phyloP scores from a whole-genome alignment of 768 basidiomycete species.

The Podaxis sp. region DNA sequence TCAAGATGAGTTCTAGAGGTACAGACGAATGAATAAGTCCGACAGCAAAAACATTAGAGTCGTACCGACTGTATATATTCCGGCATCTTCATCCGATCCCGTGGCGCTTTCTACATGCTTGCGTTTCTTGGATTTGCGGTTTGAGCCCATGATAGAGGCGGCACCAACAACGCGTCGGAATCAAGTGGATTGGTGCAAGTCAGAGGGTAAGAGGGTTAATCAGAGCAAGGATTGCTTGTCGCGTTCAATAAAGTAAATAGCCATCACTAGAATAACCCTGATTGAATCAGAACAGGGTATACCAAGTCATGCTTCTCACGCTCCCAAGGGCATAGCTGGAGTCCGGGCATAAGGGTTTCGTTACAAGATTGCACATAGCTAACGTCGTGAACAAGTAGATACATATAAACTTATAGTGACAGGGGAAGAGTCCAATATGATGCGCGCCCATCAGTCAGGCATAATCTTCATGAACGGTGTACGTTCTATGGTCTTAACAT shows the following conservation, averaged over 20 bases:
- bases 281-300: no score
- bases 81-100: slow-evolving; percentile 9
- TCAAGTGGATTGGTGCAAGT: neutral
- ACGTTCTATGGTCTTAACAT: neutral
- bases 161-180: neutral
- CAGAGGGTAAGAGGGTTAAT: neutral
- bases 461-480: neutral
- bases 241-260: no score
- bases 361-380: neutral
- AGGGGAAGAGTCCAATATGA: neutral
- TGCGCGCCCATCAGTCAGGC: neutral
- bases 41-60: neutral
- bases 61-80: slow-evolving; percentile 8
- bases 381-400: neutral
- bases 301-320: neutral
- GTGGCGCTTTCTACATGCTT: slow-evolving; percentile 1
- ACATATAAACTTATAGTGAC: neutral
- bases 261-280: no score
- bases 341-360: neutral
- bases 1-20: slow-evolving; percentile 56
- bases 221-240: neutral
- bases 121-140: slow-evolving; percentile 18
- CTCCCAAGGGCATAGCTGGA: neutral
- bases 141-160: slow-evolving; percentile 9
- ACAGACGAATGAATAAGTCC: slow-evolving; percentile 8